A percentile compares a stretch with the other conserved stretches of the same genome.
These are phyloP conservation scores for Penicillium salamii DNA, from an alignment of 495 filamentous ascomycete species.

Conservation along the genomic window DNA sequence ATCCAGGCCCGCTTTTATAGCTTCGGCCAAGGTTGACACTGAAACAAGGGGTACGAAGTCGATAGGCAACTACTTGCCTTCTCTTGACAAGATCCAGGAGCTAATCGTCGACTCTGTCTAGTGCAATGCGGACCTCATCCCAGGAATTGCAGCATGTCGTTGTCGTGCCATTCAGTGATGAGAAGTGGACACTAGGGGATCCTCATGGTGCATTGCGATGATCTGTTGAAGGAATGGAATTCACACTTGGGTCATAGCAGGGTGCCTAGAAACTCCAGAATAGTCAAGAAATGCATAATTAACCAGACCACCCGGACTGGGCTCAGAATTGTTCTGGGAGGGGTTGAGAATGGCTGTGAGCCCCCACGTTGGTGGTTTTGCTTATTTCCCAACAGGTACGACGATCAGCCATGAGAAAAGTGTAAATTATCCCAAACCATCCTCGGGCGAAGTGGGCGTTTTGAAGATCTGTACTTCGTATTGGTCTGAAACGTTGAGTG, in stretches of 20 bases:
- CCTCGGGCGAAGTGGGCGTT: background rate
- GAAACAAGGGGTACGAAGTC: background rate
- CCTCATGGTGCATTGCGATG: conserved; percentile 4
- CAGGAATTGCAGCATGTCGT: conserved; percentile 4
- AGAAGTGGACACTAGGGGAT: conserved; percentile 6
- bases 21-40: background rate
- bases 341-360: background rate
- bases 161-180: background rate
- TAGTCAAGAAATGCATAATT: background rate
- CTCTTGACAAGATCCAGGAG: background rate
- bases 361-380: background rate
- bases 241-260: background rate
- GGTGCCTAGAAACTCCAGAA: background rate
- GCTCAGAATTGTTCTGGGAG: background rate
- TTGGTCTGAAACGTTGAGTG: too few relatives aligned
- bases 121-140: background rate
- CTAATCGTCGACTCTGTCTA: conserved; percentile 1
- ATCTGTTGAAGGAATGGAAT: background rate
- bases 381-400: background rate
- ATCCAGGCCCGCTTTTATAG: background rate
- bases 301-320: background rate
- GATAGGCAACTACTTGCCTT: background rate
- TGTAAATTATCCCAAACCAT: background rate
- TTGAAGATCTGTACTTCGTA: background rate
- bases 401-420: background rate